Evolutionary conservation across 768 basidiomycete genomes (phyloP), one percentile per base, ranked within the genome.

Genomic region (Terana coerulea): DNA sequence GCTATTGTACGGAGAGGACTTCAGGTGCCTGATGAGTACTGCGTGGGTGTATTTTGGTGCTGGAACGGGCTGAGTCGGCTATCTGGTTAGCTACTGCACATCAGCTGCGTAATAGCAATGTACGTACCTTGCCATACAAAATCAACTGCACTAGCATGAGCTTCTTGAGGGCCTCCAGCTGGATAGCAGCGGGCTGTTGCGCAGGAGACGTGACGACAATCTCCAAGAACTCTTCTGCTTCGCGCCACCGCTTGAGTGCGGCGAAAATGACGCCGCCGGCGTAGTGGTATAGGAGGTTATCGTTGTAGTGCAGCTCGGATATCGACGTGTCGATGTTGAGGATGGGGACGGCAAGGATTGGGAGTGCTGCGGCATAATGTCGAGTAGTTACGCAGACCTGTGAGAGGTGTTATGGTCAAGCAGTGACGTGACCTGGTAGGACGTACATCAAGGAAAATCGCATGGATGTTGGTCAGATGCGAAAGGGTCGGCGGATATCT

Each of bases 131-230:
- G 15, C 93, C 93, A 47, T 80, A 75, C 19, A 78, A 72, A 51
- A 95, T 88, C 40, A 94, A 68, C 63, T 93, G 91, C 5, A 92
- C 79, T 4, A 95, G 72, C 19, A 78, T 69, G 41, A 92, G 70
- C 68, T 94, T 93, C 75, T 95, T 95, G 60, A 86, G 70, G 0
- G 92, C 92, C 62, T 94, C 92, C 59, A 93, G 67, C 65, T 95
- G 92, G 3, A 94, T 72, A 7, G 86, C 81, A 3, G 77, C 85
- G 4, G 81, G 86, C 19, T 78, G 76, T 28, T 61, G 60, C 6
- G 65, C 68, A 15, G 68, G 68, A 9, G 67, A 65, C 29, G 78
- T 80, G 21, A 84, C 83, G 52, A 85, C 86, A 24, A 87, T 86
- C 68, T 95, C 92, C 44, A 94, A 85, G 55, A 79, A 83, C 49